Evolutionary conservation across 495 filamentous ascomycete genomes (phyloP).

Genomic region (Penicillium maclennaniae): DNA sequence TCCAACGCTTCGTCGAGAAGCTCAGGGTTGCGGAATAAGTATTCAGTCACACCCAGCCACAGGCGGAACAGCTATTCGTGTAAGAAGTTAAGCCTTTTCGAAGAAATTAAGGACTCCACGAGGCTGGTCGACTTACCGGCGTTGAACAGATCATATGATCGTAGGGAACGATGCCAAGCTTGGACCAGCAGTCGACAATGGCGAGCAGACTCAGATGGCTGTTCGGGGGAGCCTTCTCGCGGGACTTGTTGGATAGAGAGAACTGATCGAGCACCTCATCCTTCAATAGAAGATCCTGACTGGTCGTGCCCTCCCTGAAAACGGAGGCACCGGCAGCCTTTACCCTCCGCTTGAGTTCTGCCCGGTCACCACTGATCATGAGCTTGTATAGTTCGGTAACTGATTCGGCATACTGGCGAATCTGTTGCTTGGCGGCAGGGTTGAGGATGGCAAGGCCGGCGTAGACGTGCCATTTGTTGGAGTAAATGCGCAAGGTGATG

Average conservation of each 20-base stretch:
- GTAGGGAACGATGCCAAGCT: constrained; percentile 88
- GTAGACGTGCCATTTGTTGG: constrained; percentile 99
- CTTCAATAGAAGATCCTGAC: constrained; percentile 65
- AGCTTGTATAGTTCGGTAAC: constrained; percentile 95
- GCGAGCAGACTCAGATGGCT: constrained; percentile 90
- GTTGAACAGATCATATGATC: constrained; percentile 99
- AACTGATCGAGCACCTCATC: constrained; percentile 87
- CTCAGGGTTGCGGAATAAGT: constrained; percentile 80
- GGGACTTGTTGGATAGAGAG: constrained; percentile 62
- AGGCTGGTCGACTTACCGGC: constrained; percentile 51
- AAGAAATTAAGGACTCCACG: not conserved
- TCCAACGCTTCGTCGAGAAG: constrained; percentile 82
- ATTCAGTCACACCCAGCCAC: constrained; percentile 96
- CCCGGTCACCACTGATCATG: constrained; percentile 78
- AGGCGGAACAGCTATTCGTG: constrained; percentile 75
- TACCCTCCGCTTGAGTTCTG: constrained; percentile 78
- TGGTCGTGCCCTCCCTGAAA: constrained; percentile 56
- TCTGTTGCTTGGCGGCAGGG: constrained; percentile 84
- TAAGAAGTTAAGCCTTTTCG: constrained; percentile 9
- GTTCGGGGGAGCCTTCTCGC: constrained; percentile 68
- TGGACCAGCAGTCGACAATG: constrained; percentile 99
- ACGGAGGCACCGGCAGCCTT: constrained; percentile 75
- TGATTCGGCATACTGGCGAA: constrained; percentile 84
- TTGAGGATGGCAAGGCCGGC: constrained; percentile 96
- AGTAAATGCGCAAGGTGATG: constrained; percentile 92